Evolutionary conservation across 169 alveolate genomes (phyloP).

Genomic region (Eimeria maxima): DNA sequence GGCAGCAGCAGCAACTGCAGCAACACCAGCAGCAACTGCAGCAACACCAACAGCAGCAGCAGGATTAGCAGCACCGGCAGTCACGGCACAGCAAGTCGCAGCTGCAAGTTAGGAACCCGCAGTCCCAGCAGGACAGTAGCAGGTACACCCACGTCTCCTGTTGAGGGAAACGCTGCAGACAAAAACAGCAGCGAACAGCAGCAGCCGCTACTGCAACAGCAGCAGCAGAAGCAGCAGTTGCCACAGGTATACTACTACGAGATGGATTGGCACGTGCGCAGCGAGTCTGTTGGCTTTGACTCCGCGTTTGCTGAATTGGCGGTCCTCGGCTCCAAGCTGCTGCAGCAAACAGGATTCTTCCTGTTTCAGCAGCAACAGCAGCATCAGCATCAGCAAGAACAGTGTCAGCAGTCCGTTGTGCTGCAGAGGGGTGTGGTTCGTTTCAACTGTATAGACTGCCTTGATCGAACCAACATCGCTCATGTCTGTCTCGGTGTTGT

Average conservation of each 20-base stretch:
- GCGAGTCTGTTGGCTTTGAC: slow-evolving; percentile 67
- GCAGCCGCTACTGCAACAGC: slow-evolving; percentile 65
- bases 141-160: neutral
- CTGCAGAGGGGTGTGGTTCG: slow-evolving; percentile 96
- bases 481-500: slow-evolving; percentile 72
- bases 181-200: neutral
- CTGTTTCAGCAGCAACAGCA: slow-evolving; percentile 68
- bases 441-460: slow-evolving; percentile 98
- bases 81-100: neutral
- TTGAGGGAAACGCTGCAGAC: slow-evolving; percentile 1
- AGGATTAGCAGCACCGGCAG: neutral
- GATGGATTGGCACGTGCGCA: slow-evolving; percentile 75
- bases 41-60: slow-evolving; percentile 31
- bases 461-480: slow-evolving; percentile 97
- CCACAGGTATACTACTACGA: slow-evolving; percentile 43
- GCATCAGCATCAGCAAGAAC: neutral
- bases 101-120: neutral
- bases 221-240: slow-evolving; percentile 52
- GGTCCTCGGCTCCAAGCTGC: slow-evolving; percentile 33
- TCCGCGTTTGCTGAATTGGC: slow-evolving; percentile 57
- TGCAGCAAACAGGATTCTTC: slow-evolving; percentile 71
- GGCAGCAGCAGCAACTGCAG: neutral
- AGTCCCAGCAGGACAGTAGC: neutral
- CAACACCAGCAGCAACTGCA: neutral
- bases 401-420: neutral